Evolutionary conservation across 352 stramenopile genomes (phyloP), one percentile per base, ranked within the genome.

Genomic region (Pythium dissimile): DNA sequence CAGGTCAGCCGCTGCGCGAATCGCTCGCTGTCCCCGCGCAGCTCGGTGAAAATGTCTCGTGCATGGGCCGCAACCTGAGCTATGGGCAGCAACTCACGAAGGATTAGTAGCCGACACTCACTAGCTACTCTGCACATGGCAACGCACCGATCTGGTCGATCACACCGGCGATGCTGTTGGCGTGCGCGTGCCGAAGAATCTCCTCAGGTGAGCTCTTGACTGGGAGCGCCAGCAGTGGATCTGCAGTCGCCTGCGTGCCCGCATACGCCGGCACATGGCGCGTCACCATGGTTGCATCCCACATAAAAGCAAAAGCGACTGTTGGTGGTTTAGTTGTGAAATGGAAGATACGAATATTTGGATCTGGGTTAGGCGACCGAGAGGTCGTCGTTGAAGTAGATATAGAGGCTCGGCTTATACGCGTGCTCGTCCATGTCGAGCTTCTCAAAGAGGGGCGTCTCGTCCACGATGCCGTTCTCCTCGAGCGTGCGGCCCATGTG

Each of bases 321-420:
- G 16, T 53, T 39, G n/a, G 3, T 21, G 44, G 28, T 26, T 6
- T 5, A 15, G 9, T n/a, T 12, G 24, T 38, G 16, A 38, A 27
- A 30, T 21, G 28, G 18, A 42, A 9, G 30, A 21, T 45, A 11
- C 18, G 26, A 20, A 39, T 24, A 30, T 54, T 7, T 26, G 7
- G 31, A 32, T n/a, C 23, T 15, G 3, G n/a, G 23, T 73, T 69
- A 92, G 54, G 76, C 45, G 49, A 92, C 55, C 24, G 91, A 97
- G 35, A 98, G 75, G 64, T 98, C 92, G 64, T 98, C 92, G 64
- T 97, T 96, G 55, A 88, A 98, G 77, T 97, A 98, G 31, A 97
- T 73, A 63, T 97, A 88, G 18, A 98, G 50, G 7, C 82, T 88
- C 8, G 90, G 90, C 27, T 94, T 94, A 65, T 81, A 97, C 28